A percentile compares a stretch with the other conserved stretches of the same genome.
Evolutionary conservation across 2,329 filamentous ascomycete genomes (phyloP).

Genomic region (Pseudopithomyces chartarum): DNA sequence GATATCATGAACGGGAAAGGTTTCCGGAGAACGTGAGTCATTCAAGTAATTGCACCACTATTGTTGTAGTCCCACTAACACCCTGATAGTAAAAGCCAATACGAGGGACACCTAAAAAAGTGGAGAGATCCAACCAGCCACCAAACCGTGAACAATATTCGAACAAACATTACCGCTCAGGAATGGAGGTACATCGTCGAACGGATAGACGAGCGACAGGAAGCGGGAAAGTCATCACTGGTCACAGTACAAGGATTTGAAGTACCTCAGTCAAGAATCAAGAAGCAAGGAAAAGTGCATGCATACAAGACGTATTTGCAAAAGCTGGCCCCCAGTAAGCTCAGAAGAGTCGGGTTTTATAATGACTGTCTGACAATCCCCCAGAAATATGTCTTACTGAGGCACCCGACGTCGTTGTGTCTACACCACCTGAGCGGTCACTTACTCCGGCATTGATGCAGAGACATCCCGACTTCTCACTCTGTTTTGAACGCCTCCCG

Average conservation of each 20-base stretch:
- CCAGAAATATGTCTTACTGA: not conserved
- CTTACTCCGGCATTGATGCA: not conserved
- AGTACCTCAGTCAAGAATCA: not conserved
- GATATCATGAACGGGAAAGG: slow-evolving; percentile 2
- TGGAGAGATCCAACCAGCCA: slow-evolving; percentile 10
- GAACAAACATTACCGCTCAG: not conserved
- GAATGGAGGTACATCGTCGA: slow-evolving; percentile 6
- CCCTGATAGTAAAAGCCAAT: slow-evolving; percentile 11
- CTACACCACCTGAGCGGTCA: not conserved
- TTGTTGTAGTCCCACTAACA: not conserved
- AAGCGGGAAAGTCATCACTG: not conserved
- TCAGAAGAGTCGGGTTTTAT: no score
- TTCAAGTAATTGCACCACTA: no score
- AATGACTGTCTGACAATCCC: not conserved
- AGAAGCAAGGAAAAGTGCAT: not conserved
- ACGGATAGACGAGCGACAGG: not conserved
- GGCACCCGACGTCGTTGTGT: not conserved
- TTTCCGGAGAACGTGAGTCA: slow-evolving; percentile 13
- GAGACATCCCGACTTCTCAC: not conserved
- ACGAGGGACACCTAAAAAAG: slow-evolving; percentile 7
- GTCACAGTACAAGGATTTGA: not conserved
- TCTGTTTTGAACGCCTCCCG: not conserved
- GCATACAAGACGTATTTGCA: not conserved
- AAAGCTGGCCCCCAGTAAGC: not conserved
- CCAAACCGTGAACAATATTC: slow-evolving; percentile 1